These are phyloP conservation scores for Lathyrus sativus DNA, from an alignment of 306 rosid species.

Conservation along the genomic window DNA sequence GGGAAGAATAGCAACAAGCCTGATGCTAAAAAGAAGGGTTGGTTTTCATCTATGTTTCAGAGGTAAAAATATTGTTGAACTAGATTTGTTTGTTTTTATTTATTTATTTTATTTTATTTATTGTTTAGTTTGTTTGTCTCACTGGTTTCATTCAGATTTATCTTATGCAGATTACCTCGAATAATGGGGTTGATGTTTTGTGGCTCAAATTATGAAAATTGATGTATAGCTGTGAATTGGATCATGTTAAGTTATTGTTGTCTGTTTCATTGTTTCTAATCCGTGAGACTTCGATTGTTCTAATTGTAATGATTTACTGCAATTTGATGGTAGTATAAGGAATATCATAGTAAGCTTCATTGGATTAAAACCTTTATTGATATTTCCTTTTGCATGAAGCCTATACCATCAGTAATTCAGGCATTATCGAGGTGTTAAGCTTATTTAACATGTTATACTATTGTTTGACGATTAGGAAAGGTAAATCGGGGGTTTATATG, in stretches of 20 bases:
- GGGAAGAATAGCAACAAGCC: constrained; percentile 70
- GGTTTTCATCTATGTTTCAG: constrained; percentile 97
- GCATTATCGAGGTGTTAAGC: constrained; percentile 3
- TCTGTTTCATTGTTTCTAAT: constrained; percentile 25
- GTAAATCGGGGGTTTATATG: constrained; percentile 4
- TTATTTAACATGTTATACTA: constrained; percentile 16
- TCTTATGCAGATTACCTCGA: background rate
- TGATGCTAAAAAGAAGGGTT: constrained; percentile 86
- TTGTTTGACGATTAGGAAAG: background rate
- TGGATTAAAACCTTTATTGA: constrained; percentile 16
- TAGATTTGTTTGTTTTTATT: constrained; percentile 9
- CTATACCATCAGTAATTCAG: background rate
- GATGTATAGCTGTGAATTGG: constrained; percentile 17
- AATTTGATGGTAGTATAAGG: background rate
- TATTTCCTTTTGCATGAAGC: background rate
- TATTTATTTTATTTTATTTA: background rate
- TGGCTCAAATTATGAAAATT: constrained; percentile 9
- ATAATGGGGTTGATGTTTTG: background rate
- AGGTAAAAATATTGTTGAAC: constrained; percentile 56
- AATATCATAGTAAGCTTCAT: background rate
- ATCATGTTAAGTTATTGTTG: constrained; percentile 21
- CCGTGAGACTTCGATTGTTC: constrained; percentile 20
- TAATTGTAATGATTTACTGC: constrained; percentile 14
- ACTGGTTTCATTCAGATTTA: background rate
- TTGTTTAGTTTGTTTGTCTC: constrained; percentile 8